Evolutionary conservation across 768 basidiomycete species (phyloP).

Genomic region (Amyloporia xantha): DNA sequence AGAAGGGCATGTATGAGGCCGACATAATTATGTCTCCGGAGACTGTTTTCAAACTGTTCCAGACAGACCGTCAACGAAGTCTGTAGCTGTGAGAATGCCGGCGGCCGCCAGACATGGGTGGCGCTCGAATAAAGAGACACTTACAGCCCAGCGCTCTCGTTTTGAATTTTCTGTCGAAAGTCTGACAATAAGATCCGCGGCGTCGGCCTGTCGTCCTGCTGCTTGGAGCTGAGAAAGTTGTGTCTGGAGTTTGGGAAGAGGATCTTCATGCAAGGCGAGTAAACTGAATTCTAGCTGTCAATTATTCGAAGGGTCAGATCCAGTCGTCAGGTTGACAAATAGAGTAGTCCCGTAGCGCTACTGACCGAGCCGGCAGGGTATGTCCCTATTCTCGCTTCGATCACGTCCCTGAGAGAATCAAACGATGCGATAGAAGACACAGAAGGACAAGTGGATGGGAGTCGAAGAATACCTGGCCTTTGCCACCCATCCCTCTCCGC

Average conservation of each 20-base stretch:
- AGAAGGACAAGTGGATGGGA: constrained; percentile 8
- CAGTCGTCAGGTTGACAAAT: neutral
- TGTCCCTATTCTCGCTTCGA: constrained; percentile 83
- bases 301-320: neutral
- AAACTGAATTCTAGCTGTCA: constrained; percentile 85
- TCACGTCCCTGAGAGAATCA: constrained; percentile 52
- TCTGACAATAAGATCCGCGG: constrained; percentile 46
- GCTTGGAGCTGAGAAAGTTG: constrained; percentile 45
- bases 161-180: constrained; percentile 66
- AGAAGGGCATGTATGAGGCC: constrained; percentile 73
- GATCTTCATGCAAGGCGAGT: constrained; percentile 79
- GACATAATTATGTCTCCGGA: constrained; percentile 82
- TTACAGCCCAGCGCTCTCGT: constrained; percentile 76
- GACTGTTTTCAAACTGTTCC: constrained; percentile 76
- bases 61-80: too few species aligned
- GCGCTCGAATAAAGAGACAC: constrained; percentile 30
- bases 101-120: too few species aligned
- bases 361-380: constrained; percentile 86
- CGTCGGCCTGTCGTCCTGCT: constrained; percentile 27
- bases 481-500: constrained; percentile 77
- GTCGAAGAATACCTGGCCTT: constrained; percentile 57
- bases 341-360: constrained; percentile 13
- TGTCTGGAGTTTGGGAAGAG: constrained; percentile 59
- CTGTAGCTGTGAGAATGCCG: constrained; percentile 3
- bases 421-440: too few species aligned